Base-by-base conservation (phyloP, 345 rosid genomes). In the Pelargonium nanum region DNA sequence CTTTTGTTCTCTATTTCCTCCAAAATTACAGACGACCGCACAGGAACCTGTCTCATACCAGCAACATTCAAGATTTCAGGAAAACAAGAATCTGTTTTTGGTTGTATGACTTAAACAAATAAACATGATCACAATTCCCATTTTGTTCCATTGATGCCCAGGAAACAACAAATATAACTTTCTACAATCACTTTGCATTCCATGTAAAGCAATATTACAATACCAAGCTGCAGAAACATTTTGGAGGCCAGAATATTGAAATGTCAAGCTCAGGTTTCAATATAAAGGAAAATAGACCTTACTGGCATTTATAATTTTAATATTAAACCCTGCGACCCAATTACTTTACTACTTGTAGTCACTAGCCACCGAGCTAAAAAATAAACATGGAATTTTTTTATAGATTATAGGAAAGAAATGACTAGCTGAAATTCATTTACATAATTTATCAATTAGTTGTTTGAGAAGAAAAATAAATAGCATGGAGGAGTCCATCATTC, bases 1-100 rank as follows among this genome's bases (percentile, higher is more conserved):
- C 81, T 76, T 69, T 63, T 81, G 53, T 60, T 63, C 56, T 57
- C 75, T 64, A 70, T 59, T 72, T 75, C 75, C 70, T 85, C 83
- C 0, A 73, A 65, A 28, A 63, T 50, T 40, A 28, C 2, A 44
- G 78, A 56, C 60, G 55, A 58, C 78, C 80, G 76, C 52, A 65
- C 67, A 61, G 74, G 64, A 70, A 25, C 57, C 55, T 77, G 28
- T 82, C 65, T 74, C 80, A 83, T 80, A 76, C 68, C 25, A 58
- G 56, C 28, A 63, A 23, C 21, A 19, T 63, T 44, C 51, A 56
- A 55, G 24, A 59, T 26, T 53, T 34, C 17, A 55, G 17, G 15
- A 54, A 60, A 57, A 53, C 45, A 56, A 0, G 12, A 20, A 6
- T 28, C 28, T 0, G 50, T 0, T 13, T 53, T 53, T 20, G 22